These are phyloP conservation scores for Colletotrichum tofieldiae DNA, from an alignment of 2,329 filamentous ascomycete genomes.

Conservation along the genomic window DNA sequence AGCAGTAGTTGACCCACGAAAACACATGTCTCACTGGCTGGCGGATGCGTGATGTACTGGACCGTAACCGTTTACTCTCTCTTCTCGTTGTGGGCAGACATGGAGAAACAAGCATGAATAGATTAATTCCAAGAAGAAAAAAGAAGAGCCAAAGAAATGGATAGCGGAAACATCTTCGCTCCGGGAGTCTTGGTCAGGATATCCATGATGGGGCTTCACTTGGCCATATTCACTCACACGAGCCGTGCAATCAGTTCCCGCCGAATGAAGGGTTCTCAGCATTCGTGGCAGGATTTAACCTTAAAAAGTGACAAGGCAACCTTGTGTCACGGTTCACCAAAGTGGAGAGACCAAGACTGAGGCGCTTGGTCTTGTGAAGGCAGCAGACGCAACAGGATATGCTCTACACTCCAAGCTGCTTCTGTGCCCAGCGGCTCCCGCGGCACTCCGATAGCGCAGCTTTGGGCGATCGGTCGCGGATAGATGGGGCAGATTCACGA, in stretches of 20 bases:
- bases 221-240: not conserved
- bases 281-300: conserved; percentile 6
- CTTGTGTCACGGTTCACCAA: not conserved
- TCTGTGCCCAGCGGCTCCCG: not conserved
- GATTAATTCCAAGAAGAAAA: too few relatives aligned
- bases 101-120: too few relatives aligned
- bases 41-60: not conserved
- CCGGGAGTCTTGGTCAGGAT: not conserved
- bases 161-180: too few relatives aligned
- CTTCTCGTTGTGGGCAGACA: too few relatives aligned
- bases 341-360: not conserved
- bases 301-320: not conserved
- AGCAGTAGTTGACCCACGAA: too few relatives aligned
- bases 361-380: not conserved
- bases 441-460: not conserved
- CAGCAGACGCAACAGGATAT: not conserved
- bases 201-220: not conserved
- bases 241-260: not conserved
- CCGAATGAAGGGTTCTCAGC: not conserved
- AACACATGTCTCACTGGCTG: not conserved
- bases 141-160: too few relatives aligned
- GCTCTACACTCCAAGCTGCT: not conserved
- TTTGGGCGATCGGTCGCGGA: not conserved
- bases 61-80: not conserved
- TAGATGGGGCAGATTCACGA: not conserved